Evolutionary conservation across 352 stramenopile species (phyloP), one percentile per base, ranked within the genome.

Genomic region (Albugo laibachii): DNA sequence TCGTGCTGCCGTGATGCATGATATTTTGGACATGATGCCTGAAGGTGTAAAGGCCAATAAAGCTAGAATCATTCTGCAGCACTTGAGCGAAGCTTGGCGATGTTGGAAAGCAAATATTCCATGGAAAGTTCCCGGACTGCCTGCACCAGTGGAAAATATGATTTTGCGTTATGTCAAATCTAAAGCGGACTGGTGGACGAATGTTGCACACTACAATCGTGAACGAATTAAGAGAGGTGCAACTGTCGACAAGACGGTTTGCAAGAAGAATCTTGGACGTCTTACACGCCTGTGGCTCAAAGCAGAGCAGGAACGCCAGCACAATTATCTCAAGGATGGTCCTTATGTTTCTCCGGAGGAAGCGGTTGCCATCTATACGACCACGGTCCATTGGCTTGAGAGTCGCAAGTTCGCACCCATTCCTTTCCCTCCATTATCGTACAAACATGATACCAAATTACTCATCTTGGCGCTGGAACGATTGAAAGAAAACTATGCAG

Each of bases 1-100:
- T 19, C 86, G 96, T 54, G 95, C 95, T 48, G 95, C 94, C 34
- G 95, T 99, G 42, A 98, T 99, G 92, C 96, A 99, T 69, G 95
- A 99, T 54, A 99, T 99, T 62, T 69, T 99, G 16, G 96, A 99
- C 61, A 99, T 99, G 95, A 99, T 99, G 96, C 96, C 96, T 0
- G 93, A 99, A 66, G 95, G 95, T 47, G 92, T 99, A 1, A 98
- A 98, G 62, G 93, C 96, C 44, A 99, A 99, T 69, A 99, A 99
- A 75, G 91, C 80, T 15, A 69, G 94, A 39, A 97, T 95, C 36
- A 98, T 99, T 56, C 63, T 99, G 49, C 93, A 96, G 54, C 96
- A 99, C 66, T 69, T 99, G 49, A 96, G 77, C 59, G 96, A 99
- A 75, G 95, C 95, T 11, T 99, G 97, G 80, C 77, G 91, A 15